Base-by-base conservation (phyloP, 805 yeast genomes). In the Candida broadrunensis region DNA sequence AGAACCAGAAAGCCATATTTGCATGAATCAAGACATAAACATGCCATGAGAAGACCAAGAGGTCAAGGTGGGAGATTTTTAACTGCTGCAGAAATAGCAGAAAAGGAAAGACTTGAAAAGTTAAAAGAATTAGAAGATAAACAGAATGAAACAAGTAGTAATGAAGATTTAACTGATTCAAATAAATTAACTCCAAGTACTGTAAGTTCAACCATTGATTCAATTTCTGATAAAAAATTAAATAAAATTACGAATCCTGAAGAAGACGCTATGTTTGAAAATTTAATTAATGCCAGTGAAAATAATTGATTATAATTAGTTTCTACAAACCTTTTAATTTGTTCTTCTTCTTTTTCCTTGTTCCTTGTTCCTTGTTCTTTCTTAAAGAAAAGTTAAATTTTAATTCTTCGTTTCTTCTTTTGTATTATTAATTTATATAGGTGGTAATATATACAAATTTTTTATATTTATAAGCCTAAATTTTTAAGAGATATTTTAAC, bases 21-120 rank as follows among this genome's bases (percentile, higher is more conserved):
- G 37, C 99, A 93, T 59, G 99, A 93, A 63, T 88, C 97, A 15
- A 77, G 99, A 54, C 99, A 93, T 61, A 91, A 93, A 60, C 99
- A 93, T 61, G 99, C 99, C 2, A 93, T 93, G 99, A 78, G 98
- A 58, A 78, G 99, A 60, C 98, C 99, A 13, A 80, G 99, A 52
- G 99, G 99, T 20, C 98, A 93, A 67, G 99, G 99, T 24, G 99
- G 99, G 5, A 73, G 99, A 45, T 93, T 93, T 51, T 66, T 93
- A 44, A 93, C 99, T 1, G 97, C 98, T 12, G 96, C 96, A 5
- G 76, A 70, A 48, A 70, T 70, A 35, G 75, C 75, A 3, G 75
- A 70, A 42, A 66, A 65, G 52, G 75, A 68, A 30, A 52, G 70
- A 21, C 50, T 62, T 39, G 73, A 67, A 21, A 67, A 65, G 42